A percentile compares a stretch with the other conserved stretches of the same genome.
Evolutionary conservation across 2,329 filamentous ascomycete species (phyloP).

Genomic region (Exophiala mesophila): DNA sequence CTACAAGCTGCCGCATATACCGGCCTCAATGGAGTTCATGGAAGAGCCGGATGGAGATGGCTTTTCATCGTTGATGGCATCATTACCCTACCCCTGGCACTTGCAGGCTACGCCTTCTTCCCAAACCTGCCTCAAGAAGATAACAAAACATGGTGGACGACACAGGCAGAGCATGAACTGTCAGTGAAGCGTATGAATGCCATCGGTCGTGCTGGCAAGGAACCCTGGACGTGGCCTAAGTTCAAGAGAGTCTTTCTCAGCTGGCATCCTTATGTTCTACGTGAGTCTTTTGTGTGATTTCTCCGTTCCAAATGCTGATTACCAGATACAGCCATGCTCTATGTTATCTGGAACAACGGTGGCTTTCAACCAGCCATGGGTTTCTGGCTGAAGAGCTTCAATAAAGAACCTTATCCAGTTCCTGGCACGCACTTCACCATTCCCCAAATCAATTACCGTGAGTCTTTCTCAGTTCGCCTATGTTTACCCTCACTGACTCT

Average conservation of each 20-base stretch:
- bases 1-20: constrained; percentile 52
- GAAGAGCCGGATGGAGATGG: constrained; percentile 41
- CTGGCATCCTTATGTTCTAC: constrained; percentile 39
- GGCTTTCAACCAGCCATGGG: constrained; percentile 35
- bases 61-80: constrained; percentile 37
- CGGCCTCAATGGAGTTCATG: constrained; percentile 46
- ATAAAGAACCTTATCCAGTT: constrained; percentile 32
- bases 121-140: constrained; percentile 26
- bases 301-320: constrained; percentile 5
- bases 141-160: constrained; percentile 27
- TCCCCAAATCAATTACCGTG: constrained; percentile 35
- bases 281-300: constrained; percentile 21
- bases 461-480: constrained; percentile 11
- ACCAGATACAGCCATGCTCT: constrained; percentile 29
- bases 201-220: constrained; percentile 35
- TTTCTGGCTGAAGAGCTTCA: constrained; percentile 42
- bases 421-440: constrained; percentile 33
- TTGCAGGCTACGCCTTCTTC: constrained; percentile 40
- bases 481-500: constrained; percentile 1
- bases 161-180: constrained; percentile 25
- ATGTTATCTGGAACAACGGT: constrained; percentile 40
- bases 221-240: constrained; percentile 35
- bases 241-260: constrained; percentile 32
- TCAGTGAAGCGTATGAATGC: constrained; percentile 32
- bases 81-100: constrained; percentile 41